Base-by-base conservation (phyloP, 371 early-diverging fungal species). In the Gilbertella persicaria region DNA sequence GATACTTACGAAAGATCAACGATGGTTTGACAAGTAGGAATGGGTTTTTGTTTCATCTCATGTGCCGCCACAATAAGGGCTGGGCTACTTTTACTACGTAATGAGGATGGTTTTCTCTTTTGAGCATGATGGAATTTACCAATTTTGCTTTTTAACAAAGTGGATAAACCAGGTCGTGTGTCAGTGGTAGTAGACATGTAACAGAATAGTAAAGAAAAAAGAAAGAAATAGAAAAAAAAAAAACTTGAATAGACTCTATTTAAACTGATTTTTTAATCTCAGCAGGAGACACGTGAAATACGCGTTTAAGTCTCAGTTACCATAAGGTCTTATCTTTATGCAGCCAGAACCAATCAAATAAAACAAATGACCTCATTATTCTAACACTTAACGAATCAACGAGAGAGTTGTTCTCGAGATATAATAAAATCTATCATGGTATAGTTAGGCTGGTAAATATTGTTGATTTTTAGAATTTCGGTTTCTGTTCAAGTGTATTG, bases 1-100 rank as follows among this genome's bases (percentile, higher is more conserved):
- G 33, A 29, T 19, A 62, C 69, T 66, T 63, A 60, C 70, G 55
- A 41, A 37, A 70, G 46, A 48, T 70, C 70, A 42, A 70, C 25
- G 5, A 63, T 30, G 6, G 55, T 57, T 25, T 63, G 49, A 53
- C 70, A 70, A 29, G 35, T 38, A 17, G 70, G 66, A 23, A 70
- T 43, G 29, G 50, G 9, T 6, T 41, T 43, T 7, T 37, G n/a
- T 14, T 2, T n/a, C 8, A 5, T 40, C 7, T 30, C 20, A 8
- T 42, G 17, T 55, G 12, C 33, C 25, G 20, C 26, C 26, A n/a
- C 39, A 37, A 57, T 37, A 14, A 59, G 47, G 4, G 60, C 60
- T 21, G 60, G 60, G 14, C 60, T 59, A 38, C 60, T 59, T 46
- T 59, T 59, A 29, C 60, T 59, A 42, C 53, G 53, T 29, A 36